Percentiles rank a stretch among this genome's conserved stretches.
Evolutionary conservation across 371 early-diverging fungal genomes (phyloP).

Genomic region (Mortierella sp.): DNA sequence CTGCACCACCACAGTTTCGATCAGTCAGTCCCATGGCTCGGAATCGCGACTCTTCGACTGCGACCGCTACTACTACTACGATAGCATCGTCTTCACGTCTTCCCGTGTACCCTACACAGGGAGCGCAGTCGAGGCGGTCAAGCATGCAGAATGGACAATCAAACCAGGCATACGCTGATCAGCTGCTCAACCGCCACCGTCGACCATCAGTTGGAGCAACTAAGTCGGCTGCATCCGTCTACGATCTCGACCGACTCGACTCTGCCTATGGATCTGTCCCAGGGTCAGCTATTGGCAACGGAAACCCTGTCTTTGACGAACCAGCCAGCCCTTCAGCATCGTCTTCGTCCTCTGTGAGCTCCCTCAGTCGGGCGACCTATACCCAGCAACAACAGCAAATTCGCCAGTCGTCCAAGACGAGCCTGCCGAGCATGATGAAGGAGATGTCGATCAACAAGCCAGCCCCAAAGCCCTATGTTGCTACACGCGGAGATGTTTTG

Average conservation of each 20-base stretch:
- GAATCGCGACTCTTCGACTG: neutral
- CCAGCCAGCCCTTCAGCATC: conserved; percentile 38
- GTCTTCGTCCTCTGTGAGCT: conserved; percentile 30
- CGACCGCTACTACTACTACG: neutral
- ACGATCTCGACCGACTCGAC: neutral
- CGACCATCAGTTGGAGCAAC: conserved; percentile 20
- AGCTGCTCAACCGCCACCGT: conserved; percentile 8
- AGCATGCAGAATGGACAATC: neutral
- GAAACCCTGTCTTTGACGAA: conserved; percentile 20
- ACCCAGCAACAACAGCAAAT: conserved; percentile 24
- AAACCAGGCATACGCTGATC: neutral
- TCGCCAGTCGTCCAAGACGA: conserved; percentile 7
- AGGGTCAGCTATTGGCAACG: conserved; percentile 9
- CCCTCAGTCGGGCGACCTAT: conserved; percentile 15
- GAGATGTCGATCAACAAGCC: conserved; percentile 27
- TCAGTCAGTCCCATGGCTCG: conserved; percentile 23
- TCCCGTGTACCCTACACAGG: conserved; percentile 7
- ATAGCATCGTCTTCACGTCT: conserved; percentile 1
- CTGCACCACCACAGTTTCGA: conserved; percentile 14
- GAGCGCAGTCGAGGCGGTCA: neutral
- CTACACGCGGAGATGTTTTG: conserved; percentile 65
- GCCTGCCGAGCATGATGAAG: conserved; percentile 18
- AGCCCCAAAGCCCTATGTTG: conserved; percentile 55
- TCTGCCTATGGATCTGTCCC: conserved; percentile 17
- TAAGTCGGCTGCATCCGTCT: neutral